phyloP scores from a whole-genome alignment of 1,284 basidiomycete species.

The Trichosporon coremiiforme region DNA sequence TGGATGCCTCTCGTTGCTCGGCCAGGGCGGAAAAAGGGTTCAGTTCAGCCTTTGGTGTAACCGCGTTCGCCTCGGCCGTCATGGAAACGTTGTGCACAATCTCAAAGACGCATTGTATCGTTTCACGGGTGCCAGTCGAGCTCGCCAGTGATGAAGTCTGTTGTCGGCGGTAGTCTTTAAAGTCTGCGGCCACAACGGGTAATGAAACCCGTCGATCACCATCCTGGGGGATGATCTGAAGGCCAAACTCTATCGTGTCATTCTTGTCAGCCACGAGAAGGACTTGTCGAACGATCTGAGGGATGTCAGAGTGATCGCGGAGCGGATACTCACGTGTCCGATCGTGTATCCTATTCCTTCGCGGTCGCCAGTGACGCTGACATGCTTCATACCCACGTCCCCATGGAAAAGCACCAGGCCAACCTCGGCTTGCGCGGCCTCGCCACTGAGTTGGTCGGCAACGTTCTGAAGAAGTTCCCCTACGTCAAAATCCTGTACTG shows the following conservation, averaged over 20 bases:
- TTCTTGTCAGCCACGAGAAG: constrained; percentile 67
- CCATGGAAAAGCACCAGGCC: constrained; percentile 86
- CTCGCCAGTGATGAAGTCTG: neutral
- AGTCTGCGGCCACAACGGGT: constrained; percentile 26
- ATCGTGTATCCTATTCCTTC: constrained; percentile 76
- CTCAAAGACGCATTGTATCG: constrained; percentile 63
- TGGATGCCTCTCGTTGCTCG: constrained; percentile 47
- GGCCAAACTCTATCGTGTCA: constrained; percentile 84
- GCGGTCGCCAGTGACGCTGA: constrained; percentile 80
- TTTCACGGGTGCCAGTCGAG: constrained; percentile 19
- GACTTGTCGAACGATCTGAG: constrained; percentile 80
- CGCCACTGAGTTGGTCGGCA: constrained; percentile 80
- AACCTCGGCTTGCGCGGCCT: constrained; percentile 77
- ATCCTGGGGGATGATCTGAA: constrained; percentile 63
- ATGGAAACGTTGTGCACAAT: constrained; percentile 58
- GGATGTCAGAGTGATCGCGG: neutral
- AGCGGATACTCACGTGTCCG: constrained; percentile 69
- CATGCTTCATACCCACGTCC: constrained; percentile 78
- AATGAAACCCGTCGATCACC: constrained; percentile 38
- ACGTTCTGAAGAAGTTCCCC: constrained; percentile 72
- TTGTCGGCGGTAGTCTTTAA: constrained; percentile 30
- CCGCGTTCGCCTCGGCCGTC: constrained; percentile 37
- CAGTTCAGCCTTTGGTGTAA: constrained; percentile 50
- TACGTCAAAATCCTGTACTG: constrained; percentile 62
- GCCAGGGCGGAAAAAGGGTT: constrained; percentile 46